Evolutionary conservation across 1,284 basidiomycete genomes (phyloP).

Genomic region (Termitomyces sp.): DNA sequence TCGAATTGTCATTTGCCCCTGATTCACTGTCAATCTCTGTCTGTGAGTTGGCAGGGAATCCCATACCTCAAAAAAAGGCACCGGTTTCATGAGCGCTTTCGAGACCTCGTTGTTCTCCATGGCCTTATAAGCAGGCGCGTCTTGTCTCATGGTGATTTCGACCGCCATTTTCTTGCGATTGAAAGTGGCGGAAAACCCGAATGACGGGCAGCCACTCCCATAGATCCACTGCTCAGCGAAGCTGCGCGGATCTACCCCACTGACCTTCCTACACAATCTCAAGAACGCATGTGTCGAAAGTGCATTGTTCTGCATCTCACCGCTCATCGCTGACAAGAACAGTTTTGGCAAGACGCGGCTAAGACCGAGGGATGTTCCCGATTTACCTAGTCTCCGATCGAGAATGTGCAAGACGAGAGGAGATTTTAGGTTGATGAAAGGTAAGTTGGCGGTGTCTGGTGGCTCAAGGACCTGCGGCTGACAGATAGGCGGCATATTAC

Average conservation of each 20-base stretch:
- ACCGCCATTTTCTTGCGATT: constrained; percentile 98
- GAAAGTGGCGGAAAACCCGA: constrained; percentile 87
- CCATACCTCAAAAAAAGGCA: constrained; percentile 78
- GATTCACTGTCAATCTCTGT: neutral
- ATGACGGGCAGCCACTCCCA: constrained; percentile 92
- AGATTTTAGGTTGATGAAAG: constrained; percentile 93
- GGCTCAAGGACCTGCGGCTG: constrained; percentile 84
- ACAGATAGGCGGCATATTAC: constrained; percentile 89
- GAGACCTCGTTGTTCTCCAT: constrained; percentile 66
- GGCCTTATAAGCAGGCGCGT: constrained; percentile 69
- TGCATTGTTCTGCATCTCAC: constrained; percentile 82
- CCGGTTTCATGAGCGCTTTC: constrained; percentile 73
- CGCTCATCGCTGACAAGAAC: constrained; percentile 90
- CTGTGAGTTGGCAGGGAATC: neutral
- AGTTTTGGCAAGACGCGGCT: constrained; percentile 94
- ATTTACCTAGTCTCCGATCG: constrained; percentile 89
- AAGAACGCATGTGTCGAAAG: constrained; percentile 91
- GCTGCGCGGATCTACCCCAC: constrained; percentile 81
- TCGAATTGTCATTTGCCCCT: constrained; percentile 97
- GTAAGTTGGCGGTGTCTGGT: constrained; percentile 69
- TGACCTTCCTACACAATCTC: constrained; percentile 89
- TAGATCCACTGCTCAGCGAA: constrained; percentile 99
- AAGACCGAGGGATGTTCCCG: constrained; percentile 91
- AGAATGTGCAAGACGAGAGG: constrained; percentile 95
- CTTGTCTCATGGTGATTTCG: constrained; percentile 91